phyloP scores from a whole-genome alignment of 345 rosid genomes.

The Corymbia maculata region DNA sequence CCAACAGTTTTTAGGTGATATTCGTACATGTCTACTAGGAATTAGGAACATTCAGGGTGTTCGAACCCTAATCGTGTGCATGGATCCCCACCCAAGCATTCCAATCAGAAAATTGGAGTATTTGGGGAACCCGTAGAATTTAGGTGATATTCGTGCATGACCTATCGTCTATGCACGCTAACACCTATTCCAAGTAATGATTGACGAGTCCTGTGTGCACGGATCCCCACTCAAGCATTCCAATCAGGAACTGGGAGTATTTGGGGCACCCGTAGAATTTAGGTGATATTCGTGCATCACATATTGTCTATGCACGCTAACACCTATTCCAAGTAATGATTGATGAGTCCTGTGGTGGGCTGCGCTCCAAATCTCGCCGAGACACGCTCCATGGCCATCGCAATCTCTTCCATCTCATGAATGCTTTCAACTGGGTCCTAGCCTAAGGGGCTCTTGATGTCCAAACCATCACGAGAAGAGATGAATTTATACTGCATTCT shows the following conservation, averaged over 20 bases:
- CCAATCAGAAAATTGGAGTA: not conserved
- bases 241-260: not conserved
- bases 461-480: not conserved
- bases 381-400: not conserved
- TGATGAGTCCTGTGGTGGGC: not conserved
- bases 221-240: not conserved
- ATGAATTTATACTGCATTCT: not conserved
- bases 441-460: not conserved
- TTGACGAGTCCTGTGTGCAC: too few relatives aligned
- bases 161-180: not conserved
- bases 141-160: not conserved
- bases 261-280: not conserved
- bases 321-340: not conserved
- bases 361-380: not conserved
- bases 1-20: not conserved
- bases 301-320: not conserved
- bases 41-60: not conserved
- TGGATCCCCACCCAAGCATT: rapidly evolving
- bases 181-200: too few relatives aligned
- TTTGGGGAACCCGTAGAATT: not conserved
- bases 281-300: not conserved
- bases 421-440: not conserved
- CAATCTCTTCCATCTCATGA: not conserved
- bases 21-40: not conserved
- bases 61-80: not conserved